phyloP scores from a whole-genome alignment of 768 basidiomycete species.

The Tulasnella sp. region DNA sequence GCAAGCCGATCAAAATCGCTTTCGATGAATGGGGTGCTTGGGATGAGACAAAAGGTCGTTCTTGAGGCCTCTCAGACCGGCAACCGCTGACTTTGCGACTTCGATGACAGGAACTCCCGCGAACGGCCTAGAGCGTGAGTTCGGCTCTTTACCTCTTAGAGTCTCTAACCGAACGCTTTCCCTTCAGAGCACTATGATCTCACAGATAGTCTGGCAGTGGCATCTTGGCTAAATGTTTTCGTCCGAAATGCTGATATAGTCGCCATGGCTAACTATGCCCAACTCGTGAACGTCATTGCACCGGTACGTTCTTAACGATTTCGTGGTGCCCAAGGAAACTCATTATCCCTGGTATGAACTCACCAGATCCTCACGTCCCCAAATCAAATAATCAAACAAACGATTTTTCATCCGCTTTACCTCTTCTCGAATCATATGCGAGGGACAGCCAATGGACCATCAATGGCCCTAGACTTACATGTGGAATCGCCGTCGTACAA shows the following conservation, averaged over 20 bases:
- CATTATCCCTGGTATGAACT: not conserved
- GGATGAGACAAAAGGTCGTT: slow-evolving; percentile 35
- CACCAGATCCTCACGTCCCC: slow-evolving; percentile 48
- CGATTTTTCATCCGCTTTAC: slow-evolving; percentile 52
- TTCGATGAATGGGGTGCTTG: slow-evolving; percentile 61
- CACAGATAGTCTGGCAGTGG: slow-evolving; percentile 55
- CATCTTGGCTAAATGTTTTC: slow-evolving; percentile 59
- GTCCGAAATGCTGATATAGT: slow-evolving; percentile 57
- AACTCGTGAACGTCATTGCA: slow-evolving; percentile 53
- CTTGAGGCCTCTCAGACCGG: not conserved
- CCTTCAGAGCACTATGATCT: slow-evolving; percentile 50
- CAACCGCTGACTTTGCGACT: not conserved
- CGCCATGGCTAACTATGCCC: slow-evolving; percentile 60
- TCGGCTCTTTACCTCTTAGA: not conserved
- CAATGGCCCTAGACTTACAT: slow-evolving; percentile 35
- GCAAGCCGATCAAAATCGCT: slow-evolving; percentile 38
- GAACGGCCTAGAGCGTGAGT: slow-evolving; percentile 16
- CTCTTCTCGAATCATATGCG: slow-evolving; percentile 58
- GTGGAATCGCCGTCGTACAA: slow-evolving; percentile 40
- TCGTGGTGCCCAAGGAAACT: not conserved
- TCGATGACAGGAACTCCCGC: slow-evolving; percentile 13
- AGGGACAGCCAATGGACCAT: slow-evolving; percentile 44
- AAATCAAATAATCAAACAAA: slow-evolving; percentile 45
- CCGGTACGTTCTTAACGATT: slow-evolving; percentile 37
- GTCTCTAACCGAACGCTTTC: not conserved